These are phyloP conservation scores for Paecilomyces dactylethromorphus DNA, from an alignment of 2,329 filamentous ascomycete genomes.

Conservation along the genomic window DNA sequence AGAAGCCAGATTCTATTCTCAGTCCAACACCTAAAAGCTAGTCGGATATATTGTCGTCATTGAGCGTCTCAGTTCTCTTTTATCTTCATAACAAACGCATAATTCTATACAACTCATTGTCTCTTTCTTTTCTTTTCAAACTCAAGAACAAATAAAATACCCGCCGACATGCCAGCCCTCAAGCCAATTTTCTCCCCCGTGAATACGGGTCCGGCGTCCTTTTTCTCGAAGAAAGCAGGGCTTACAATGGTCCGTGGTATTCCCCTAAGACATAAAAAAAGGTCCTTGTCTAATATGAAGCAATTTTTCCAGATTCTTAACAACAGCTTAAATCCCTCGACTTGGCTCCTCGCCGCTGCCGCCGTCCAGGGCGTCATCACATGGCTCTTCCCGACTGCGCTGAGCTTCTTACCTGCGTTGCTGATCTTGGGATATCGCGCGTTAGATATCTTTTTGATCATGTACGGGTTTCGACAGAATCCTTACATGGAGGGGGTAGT, in stretches of 20 bases:
- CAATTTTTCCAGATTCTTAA: constrained; percentile 4
- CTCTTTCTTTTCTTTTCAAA: neutral
- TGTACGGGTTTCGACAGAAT: constrained; percentile 5
- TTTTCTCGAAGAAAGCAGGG: neutral
- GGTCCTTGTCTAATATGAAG: neutral
- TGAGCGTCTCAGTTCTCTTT: too few species aligned
- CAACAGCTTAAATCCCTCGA: constrained; percentile 8
- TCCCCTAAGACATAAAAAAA: neutral
- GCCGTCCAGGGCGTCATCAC: constrained; percentile 3
- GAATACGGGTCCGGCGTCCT: neutral
- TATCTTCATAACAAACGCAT: neutral
- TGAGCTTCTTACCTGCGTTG: neutral
- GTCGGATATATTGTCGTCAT: too few species aligned
- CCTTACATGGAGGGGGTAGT: constrained; percentile 2
- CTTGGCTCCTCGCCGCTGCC: constrained; percentile 11
- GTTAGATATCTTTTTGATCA: constrained; percentile 1
- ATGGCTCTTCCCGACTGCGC: constrained; percentile 1
- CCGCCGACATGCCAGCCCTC: neutral
- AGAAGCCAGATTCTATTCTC: too few species aligned
- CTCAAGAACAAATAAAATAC: neutral
- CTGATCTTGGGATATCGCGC: neutral
- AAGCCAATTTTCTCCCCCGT: neutral
- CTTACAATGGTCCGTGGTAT: neutral
- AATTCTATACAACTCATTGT: neutral
- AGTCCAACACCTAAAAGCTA: too few species aligned